Evolutionary conservation across 2,329 filamentous ascomycete species (phyloP), one percentile per base, ranked within the genome.

Genomic region (Venturia asperata): DNA sequence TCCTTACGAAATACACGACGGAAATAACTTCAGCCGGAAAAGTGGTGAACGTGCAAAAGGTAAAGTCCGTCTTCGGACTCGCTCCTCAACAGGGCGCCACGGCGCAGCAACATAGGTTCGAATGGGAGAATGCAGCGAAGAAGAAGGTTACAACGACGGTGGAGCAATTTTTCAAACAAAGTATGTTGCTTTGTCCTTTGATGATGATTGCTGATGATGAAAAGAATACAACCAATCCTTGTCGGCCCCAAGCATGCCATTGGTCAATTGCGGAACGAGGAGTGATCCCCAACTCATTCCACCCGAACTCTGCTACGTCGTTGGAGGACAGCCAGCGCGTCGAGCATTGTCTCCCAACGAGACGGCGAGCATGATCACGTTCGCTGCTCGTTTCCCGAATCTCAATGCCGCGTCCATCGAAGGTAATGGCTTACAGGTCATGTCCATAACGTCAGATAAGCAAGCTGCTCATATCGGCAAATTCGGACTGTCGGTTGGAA

Each of bases 391-490:
- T 4, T 77, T 77, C 0, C 90, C 90, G 0, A 80, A 80, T 1
- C 77, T 81, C 6, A 95, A 93, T 68, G 89, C 87, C 0, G 72
- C 79, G 1, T 88, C 87, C 0, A 88, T 94, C 69, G 80, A 82
- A 1, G 80, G 73, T 0, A 79, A 81, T 10, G 88, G 84, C 2
- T 81, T 85, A 30, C 68, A 77, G 21, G 77, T 85, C 5, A 78
- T 93, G 27, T 82, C 83, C 1, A 78, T 91, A 1, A 81, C 85
- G 55, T 73, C 72, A 0, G 56, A 30, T 19, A 13, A 45, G n/a
- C 64, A 62, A 70, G 76, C 1, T 47, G 67, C 75, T 0, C 77
- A 82, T n/a, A 73, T 83, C 47, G 62, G 34, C 30, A 63, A 63
- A 37, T 94, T 92, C 67, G 87, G 87, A 5, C 79, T 95, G 67